Evolutionary conservation across 495 filamentous ascomycete genomes (phyloP).

Genomic region (Aspergillus leporis): DNA sequence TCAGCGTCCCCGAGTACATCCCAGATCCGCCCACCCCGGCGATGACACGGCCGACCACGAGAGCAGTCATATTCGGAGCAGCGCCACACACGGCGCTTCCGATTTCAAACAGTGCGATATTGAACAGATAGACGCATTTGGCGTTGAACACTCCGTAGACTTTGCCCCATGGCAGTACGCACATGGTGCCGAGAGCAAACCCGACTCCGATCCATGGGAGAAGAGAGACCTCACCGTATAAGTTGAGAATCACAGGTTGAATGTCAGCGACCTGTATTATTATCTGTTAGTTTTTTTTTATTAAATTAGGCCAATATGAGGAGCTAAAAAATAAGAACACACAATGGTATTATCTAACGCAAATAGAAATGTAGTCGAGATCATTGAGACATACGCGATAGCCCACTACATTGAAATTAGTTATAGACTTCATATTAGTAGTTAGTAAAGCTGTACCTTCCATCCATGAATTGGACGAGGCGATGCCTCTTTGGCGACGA

Average conservation of each 20-base stretch:
- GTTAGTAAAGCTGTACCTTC: not conserved
- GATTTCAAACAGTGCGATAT: conserved; percentile 49
- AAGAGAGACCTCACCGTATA: conserved; percentile 1
- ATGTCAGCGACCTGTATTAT: conserved; percentile 4
- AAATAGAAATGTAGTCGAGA: conserved; percentile 52
- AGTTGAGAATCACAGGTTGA: conserved; percentile 8
- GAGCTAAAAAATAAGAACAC: not conserved
- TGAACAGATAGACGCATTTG: conserved; percentile 55
- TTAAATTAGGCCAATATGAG: too few relatives aligned
- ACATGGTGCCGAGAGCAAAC: conserved; percentile 52
- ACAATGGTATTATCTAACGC: conserved; percentile 60
- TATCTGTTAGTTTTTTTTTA: too few relatives aligned
- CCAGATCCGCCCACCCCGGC: conserved; percentile 37
- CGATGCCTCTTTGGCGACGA: not conserved
- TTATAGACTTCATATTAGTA: not conserved
- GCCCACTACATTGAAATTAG: not conserved
- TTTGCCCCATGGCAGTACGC: conserved; percentile 47
- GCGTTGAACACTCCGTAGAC: conserved; percentile 52
- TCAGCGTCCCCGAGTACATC: conserved; percentile 40
- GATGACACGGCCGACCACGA: conserved; percentile 56
- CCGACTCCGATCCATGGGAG: conserved; percentile 40
- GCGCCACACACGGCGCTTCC: conserved; percentile 57
- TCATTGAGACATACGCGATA: conserved; percentile 30
- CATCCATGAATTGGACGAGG: not conserved
- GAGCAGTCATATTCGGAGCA: conserved; percentile 49